Percentiles rank a stretch among this genome's conserved stretches.
Evolutionary conservation across 148 eudicot genomes (phyloP).

Genomic region (Agrostemma githago): DNA sequence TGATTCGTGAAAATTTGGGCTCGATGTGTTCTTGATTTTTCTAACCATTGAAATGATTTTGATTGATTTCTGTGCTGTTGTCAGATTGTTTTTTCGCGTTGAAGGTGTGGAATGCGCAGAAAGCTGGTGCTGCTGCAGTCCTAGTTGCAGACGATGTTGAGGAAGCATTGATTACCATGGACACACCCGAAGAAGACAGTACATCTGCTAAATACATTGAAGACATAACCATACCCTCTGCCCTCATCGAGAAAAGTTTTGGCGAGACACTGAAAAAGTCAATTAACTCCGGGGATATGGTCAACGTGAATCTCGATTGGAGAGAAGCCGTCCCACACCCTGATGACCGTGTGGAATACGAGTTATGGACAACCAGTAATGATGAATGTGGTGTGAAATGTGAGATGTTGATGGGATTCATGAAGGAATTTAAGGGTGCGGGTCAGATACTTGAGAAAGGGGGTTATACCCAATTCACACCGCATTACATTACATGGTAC

Average conservation of each 20-base stretch:
- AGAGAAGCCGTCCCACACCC: slow-evolving; percentile 96
- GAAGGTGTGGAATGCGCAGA: slow-evolving; percentile 91
- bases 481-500: slow-evolving; percentile 95
- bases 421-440: slow-evolving; percentile 83
- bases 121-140: slow-evolving; percentile 91
- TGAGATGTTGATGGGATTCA: slow-evolving; percentile 77
- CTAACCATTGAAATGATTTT: not conserved
- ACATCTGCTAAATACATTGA: slow-evolving; percentile 77
- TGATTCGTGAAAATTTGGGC: not conserved
- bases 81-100: slow-evolving; percentile 80
- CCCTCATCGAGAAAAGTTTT: slow-evolving; percentile 65
- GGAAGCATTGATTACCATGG: slow-evolving; percentile 82
- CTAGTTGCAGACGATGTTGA: slow-evolving; percentile 78
- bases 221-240: slow-evolving; percentile 88
- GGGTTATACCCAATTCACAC: slow-evolving; percentile 79
- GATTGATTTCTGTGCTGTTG: slow-evolving; percentile 10
- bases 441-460: slow-evolving; percentile 89
- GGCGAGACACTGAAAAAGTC: slow-evolving; percentile 62
- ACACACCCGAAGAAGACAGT: slow-evolving; percentile 73
- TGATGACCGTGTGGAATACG: slow-evolving; percentile 88
- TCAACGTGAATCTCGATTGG: slow-evolving; percentile 92
- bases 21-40: not conserved
- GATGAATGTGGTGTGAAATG: slow-evolving; percentile 89
- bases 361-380: slow-evolving; percentile 88
- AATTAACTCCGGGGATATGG: slow-evolving; percentile 52